Evolutionary conservation across 345 rosid genomes (phyloP).

Genomic region (Aethionema arabicum): DNA sequence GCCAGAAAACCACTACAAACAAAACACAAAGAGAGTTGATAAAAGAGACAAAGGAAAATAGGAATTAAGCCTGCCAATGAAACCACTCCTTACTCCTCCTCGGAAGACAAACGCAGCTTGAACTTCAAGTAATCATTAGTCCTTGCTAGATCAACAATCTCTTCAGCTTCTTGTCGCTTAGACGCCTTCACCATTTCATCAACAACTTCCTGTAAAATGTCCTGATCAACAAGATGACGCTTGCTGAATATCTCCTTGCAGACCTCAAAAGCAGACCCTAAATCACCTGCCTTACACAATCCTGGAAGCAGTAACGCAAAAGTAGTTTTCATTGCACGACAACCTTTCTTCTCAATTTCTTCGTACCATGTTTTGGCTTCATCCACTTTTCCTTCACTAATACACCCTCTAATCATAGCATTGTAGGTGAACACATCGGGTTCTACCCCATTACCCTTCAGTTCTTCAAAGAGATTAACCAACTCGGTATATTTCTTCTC

Average conservation of each 20-base stretch:
- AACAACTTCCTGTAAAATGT: conserved; percentile 49
- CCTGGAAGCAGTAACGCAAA: conserved; percentile 47
- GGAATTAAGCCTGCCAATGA: conserved; percentile 11
- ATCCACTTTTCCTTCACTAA: conserved; percentile 43
- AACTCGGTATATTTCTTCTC: conserved; percentile 48
- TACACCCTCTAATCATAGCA: conserved; percentile 57
- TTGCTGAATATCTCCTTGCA: conserved; percentile 41
- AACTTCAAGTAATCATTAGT: conserved; percentile 35
- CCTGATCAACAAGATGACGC: conserved; percentile 27
- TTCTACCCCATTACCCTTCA: conserved; percentile 40
- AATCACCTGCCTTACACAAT: conserved; percentile 53
- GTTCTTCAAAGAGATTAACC: conserved; percentile 41
- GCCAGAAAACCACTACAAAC: background rate
- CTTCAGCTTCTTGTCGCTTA: conserved; percentile 50
- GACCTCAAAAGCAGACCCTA: conserved; percentile 48
- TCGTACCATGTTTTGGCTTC: conserved; percentile 53
- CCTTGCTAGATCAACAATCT: conserved; percentile 51
- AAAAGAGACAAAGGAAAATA: conserved; percentile 12
- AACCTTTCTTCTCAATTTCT: conserved; percentile 40
- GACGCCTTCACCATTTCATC: conserved; percentile 50
- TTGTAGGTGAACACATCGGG: conserved; percentile 51
- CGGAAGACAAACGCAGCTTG: conserved; percentile 35
- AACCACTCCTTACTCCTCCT: conserved; percentile 4
- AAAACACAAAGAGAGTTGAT: conserved; percentile 6
- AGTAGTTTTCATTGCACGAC: conserved; percentile 32